Evolutionary conservation across 305 asterid species (phyloP).

Genomic region (Fraxinus albicans): DNA sequence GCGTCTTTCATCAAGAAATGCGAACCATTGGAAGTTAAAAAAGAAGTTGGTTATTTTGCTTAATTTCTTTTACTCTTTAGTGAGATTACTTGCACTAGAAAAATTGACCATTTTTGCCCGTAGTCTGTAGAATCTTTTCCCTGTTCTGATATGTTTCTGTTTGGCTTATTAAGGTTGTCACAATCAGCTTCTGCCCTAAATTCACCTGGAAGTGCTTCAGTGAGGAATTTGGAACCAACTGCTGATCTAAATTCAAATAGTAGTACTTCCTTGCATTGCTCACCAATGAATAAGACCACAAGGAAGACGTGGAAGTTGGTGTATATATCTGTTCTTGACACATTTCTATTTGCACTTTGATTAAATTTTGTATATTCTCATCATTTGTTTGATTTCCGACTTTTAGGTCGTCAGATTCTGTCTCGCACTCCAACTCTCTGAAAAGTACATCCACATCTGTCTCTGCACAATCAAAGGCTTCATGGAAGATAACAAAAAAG

Average conservation of each 20-base stretch:
- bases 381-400: slow-evolving; percentile 7
- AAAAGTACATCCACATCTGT: slow-evolving; percentile 25
- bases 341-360: neutral
- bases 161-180: slow-evolving; percentile 25
- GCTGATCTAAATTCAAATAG: slow-evolving; percentile 21
- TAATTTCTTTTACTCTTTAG: slow-evolving; percentile 19
- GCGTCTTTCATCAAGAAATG: slow-evolving; percentile 44
- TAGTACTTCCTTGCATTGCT: slow-evolving; percentile 18
- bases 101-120: neutral
- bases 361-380: neutral
- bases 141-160: slow-evolving; percentile 16
- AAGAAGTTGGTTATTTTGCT: slow-evolving; percentile 44
- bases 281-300: slow-evolving; percentile 17
- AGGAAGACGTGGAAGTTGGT: slow-evolving; percentile 38
- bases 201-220: slow-evolving; percentile 27
- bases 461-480: slow-evolving; percentile 36
- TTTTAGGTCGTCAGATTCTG: slow-evolving; percentile 27
- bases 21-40: slow-evolving; percentile 43
- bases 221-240: slow-evolving; percentile 28
- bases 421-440: slow-evolving; percentile 27
- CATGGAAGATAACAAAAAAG: slow-evolving; percentile 57
- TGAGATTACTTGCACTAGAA: neutral
- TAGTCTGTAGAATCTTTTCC: neutral
- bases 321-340: slow-evolving; percentile 5
- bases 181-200: slow-evolving; percentile 20